Evolutionary conservation across 805 yeast species (phyloP).

Genomic region (Yamadazyma nakazawae): DNA sequence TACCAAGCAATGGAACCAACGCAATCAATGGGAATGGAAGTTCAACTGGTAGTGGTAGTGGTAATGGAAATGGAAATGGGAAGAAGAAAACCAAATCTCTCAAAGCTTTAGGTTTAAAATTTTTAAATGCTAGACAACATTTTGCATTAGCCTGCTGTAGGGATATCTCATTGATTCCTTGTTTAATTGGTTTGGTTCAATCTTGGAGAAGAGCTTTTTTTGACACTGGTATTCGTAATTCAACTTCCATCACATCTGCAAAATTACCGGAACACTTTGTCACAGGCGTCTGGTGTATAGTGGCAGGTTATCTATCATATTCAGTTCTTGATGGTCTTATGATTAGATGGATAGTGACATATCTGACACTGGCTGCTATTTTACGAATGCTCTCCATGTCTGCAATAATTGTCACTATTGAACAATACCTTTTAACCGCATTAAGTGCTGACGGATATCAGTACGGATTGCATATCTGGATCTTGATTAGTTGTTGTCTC

Average conservation of each 20-base stretch:
- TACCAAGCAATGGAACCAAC: constrained; percentile 2
- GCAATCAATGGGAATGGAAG: neutral
- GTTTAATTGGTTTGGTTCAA: constrained; percentile 49
- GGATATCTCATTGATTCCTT: constrained; percentile 70
- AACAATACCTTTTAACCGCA: constrained; percentile 62
- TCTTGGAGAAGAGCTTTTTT: constrained; percentile 40
- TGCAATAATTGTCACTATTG: constrained; percentile 63
- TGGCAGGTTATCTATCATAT: constrained; percentile 79
- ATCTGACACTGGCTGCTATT: constrained; percentile 84
- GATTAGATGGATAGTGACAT: constrained; percentile 91
- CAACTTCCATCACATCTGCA: constrained; percentile 48
- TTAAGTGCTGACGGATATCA: constrained; percentile 64
- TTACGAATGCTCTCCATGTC: constrained; percentile 83
- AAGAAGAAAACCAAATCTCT: constrained; percentile 13
- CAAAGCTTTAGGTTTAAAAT: constrained; percentile 64
- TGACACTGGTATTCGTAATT: constrained; percentile 10
- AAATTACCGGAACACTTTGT: constrained; percentile 74
- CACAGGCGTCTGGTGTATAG: constrained; percentile 91
- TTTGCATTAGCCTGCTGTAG: constrained; percentile 73
- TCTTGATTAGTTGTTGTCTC: constrained; percentile 77
- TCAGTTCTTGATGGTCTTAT: constrained; percentile 84
- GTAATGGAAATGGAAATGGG: neutral
- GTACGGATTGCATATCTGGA: constrained; percentile 87
- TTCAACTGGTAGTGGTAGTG: neutral
- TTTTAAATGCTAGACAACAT: constrained; percentile 74